A percentile compares a stretch with the other conserved stretches of the same genome.
Evolutionary conservation across 116 monocot genomes (phyloP).

Genomic region (Phalaenopsis hybrid): DNA sequence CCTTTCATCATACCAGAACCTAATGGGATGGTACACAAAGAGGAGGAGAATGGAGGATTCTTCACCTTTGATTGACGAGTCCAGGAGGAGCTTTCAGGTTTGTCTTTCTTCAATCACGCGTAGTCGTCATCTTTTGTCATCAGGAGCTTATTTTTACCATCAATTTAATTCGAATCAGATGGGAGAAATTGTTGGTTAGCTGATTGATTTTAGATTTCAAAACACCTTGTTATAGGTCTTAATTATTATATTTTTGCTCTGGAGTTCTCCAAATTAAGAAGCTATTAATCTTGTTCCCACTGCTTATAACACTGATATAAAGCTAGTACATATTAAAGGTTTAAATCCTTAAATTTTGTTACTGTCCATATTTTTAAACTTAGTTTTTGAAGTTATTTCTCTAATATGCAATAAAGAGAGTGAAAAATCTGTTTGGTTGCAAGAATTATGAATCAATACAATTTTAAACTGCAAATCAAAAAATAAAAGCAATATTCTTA

Average conservation of each 20-base stretch:
- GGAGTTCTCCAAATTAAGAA: background rate
- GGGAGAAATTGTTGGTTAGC: background rate
- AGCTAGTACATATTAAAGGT: background rate
- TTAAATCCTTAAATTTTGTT: background rate
- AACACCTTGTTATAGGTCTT: background rate
- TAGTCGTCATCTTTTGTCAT: background rate
- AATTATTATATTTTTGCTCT: background rate
- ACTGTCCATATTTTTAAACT: background rate
- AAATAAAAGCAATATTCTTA: too few species aligned
- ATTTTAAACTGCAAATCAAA: too few species aligned
- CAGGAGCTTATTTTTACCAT: background rate
- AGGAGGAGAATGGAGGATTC: too few species aligned
- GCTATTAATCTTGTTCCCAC: background rate
- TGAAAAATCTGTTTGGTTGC: too few species aligned
- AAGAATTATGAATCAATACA: too few species aligned
- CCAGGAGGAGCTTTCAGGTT: conserved; percentile 59
- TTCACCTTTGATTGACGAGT: conserved; percentile 39
- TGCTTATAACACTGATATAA: background rate
- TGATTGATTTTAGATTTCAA: background rate
- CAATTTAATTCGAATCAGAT: background rate
- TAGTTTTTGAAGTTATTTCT: background rate
- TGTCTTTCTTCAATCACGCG: background rate
- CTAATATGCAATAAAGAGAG: background rate
- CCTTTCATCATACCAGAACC: too few species aligned
- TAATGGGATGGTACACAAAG: too few species aligned